Evolutionary conservation across 2,329 filamentous ascomycete genomes (phyloP), one percentile per base, ranked within the genome.

Genomic region (Botryotinia calthae): DNA sequence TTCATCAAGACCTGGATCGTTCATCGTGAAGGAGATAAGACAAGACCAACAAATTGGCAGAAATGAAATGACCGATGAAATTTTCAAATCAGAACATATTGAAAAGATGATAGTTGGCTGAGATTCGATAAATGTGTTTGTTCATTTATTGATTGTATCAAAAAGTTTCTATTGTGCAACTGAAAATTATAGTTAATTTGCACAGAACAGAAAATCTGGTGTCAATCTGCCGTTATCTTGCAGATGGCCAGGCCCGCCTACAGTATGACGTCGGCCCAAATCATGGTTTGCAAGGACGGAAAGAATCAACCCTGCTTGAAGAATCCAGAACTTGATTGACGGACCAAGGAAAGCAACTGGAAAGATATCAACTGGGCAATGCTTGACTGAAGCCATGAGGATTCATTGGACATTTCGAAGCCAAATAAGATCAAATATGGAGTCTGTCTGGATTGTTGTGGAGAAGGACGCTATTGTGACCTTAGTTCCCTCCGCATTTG

Each of bases 1-100:
- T 51, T 77, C 74, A 58, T 80, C 76, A 22, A 80, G 76, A 22
- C 79, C 79, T 51, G 78, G 78, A 65, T 79, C 78, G 69, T 80
- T 80, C 79, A 80, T 80, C 14, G 63, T 76, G 58, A n/a, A 22
- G n/a, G n/a, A 28, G 28, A 25, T 67, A 20, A 28, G 48, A 56
- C 25, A 22, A 28, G 63, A 6, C 37, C 8, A 56, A 25, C 9
- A 25, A 28, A 4, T 28, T 7, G 64, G 25, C 48, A 56, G 10
- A 31, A 31, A 28, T 67, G 16, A 42, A 22, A 28, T 22, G 64
- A 14, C 25, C 16, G 25, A 67, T 42, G 64, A 28, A 16, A 42
- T 12, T 67, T 42, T 12, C 40, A n/a, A 10, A n/a, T 66, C 34
- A 67, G 40, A 20, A 25, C 65, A 67, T 67, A 6, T 42, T 31